Evolutionary conservation across 345 rosid genomes (phyloP).

Genomic region (Stellera chamaejasme): DNA sequence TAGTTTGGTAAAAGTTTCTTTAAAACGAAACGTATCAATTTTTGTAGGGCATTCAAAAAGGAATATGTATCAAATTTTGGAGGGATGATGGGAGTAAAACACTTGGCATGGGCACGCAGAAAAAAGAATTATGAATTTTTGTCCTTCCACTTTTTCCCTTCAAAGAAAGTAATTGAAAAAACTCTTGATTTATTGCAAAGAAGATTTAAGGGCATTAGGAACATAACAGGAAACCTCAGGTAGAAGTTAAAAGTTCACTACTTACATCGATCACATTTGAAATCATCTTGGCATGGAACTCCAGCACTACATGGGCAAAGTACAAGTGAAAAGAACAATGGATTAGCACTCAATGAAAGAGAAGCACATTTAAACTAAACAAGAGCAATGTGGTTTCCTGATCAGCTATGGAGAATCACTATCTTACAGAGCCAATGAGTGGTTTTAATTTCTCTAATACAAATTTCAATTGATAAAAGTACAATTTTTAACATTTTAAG

Average conservation of each 20-base stretch:
- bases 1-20: too few relatives aligned
- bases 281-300: constrained; percentile 42
- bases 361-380: neutral
- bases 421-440: too few relatives aligned
- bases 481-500: too few relatives aligned
- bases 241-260: constrained; percentile 4
- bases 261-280: constrained; percentile 51
- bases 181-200: neutral
- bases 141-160: too few relatives aligned
- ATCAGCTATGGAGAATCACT: neutral
- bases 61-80: too few relatives aligned
- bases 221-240: neutral
- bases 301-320: constrained; percentile 22
- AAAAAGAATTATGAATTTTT: too few relatives aligned
- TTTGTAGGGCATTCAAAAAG: too few relatives aligned
- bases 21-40: too few relatives aligned
- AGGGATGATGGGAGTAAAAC: too few relatives aligned
- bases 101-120: too few relatives aligned
- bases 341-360: neutral
- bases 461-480: too few relatives aligned
- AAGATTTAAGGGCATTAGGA: neutral
- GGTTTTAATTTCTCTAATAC: too few relatives aligned
- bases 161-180: neutral
- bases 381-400: neutral
- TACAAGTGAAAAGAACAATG: neutral